Base-by-base conservation (phyloP, 768 basidiomycete genomes). In the Mycena pura region DNA sequence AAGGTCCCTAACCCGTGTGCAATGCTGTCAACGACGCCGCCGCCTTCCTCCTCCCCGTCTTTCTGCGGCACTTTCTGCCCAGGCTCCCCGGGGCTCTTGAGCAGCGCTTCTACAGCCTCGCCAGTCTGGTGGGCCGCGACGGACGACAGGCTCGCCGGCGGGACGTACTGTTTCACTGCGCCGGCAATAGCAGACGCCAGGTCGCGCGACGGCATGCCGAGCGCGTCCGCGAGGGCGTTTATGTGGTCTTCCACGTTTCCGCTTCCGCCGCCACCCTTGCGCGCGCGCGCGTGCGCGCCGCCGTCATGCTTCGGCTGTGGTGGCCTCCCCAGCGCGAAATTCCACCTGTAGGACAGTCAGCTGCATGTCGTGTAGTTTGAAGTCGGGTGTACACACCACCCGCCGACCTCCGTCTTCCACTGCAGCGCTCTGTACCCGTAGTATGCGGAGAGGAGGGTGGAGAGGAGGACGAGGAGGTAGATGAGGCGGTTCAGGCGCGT, bases 151-250 rank as follows among this genome's bases (percentile, higher is more conserved):
- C 83, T 86, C 7, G 84, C 86, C 10, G 84, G 82, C 1, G 89
- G 86, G 10, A 90, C 82, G 61, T 86, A 72, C 28, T 85, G 78
- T 63, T 80, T 79, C 28, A 88, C 84, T 0, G 84, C 87, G 46
- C 76, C 79, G 0, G 86, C 86, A 46, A 91, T 85, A 0, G 89
- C 90, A 17, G 77, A 78, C 3, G 90, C 88, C 1, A 92, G 75
- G 34, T 88, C 85, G 38, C 76, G 74, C 15, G 86, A 78, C 0
- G 84, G 81, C 67, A 91, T 82, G 1, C 88, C 90, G 28, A 92
- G 76, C 29, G 82, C 85, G 7, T 76, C 74, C 11, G 90, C 90
- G 11, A 92, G 77, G 14, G 80, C 84, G 49, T 84, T 82, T 53
- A 91, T 83, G 32, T 80, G 77, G 5, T 78, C 76, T 66, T 90